These are phyloP conservation scores for Pyrenophora seminiperda DNA, from an alignment of 2,329 filamentous ascomycete genomes.

Conservation along the genomic window DNA sequence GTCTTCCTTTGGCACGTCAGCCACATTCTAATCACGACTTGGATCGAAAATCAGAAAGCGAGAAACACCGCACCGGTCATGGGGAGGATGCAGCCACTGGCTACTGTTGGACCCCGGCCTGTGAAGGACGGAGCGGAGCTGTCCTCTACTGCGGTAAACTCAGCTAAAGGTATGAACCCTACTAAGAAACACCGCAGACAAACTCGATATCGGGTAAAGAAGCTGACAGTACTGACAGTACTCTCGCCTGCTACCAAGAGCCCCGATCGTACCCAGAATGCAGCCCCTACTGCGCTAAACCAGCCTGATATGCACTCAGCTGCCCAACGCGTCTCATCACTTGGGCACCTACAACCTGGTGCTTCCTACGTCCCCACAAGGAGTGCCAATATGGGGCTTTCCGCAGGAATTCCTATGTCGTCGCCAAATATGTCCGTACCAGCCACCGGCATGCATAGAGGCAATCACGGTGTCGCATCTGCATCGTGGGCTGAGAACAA, in stretches of 20 bases:
- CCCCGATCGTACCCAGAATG: background rate
- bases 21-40: slow-evolving; percentile 29
- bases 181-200: slow-evolving; percentile 20
- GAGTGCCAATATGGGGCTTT: slow-evolving; percentile 1
- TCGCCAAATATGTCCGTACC: slow-evolving; percentile 11
- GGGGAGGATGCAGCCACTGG: background rate
- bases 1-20: slow-evolving; percentile 39
- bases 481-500: slow-evolving; percentile 29
- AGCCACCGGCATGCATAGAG: slow-evolving; percentile 17
- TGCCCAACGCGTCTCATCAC: background rate
- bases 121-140: background rate
- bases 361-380: slow-evolving; percentile 5
- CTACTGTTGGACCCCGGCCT: background rate
- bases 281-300: background rate
- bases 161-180: background rate
- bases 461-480: slow-evolving; percentile 18
- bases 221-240: slow-evolving; percentile 19
- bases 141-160: background rate
- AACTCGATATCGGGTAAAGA: background rate
- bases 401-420: slow-evolving; percentile 3
- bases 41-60: slow-evolving; percentile 12
- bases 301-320: background rate
- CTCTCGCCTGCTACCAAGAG: slow-evolving; percentile 1
- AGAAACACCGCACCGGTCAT: slow-evolving; percentile 1
- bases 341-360: slow-evolving; percentile 2